Evolutionary conservation across 2,329 filamentous ascomycete species (phyloP).

Genomic region (Hymenoscyphus fructigenus): DNA sequence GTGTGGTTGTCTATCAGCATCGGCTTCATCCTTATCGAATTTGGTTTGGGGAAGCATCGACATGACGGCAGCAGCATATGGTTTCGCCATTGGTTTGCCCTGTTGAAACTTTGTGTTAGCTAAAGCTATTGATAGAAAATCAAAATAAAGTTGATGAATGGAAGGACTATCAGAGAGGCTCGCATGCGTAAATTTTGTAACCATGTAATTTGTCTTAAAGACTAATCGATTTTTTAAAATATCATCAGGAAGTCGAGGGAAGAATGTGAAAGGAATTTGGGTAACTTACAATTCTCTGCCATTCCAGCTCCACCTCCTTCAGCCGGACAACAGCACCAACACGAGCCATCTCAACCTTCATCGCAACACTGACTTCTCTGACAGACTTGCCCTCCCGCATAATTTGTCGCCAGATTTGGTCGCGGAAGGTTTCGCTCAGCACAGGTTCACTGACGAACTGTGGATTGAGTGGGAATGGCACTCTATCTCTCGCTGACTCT

Average conservation of each 20-base stretch:
- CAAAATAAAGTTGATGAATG: neutral
- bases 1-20: conserved; percentile 51
- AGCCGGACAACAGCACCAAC: conserved; percentile 69
- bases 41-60: conserved; percentile 76
- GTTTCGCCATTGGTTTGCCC: conserved; percentile 73
- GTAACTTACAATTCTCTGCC: conserved; percentile 60
- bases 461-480: conserved; percentile 63
- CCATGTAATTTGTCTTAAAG: conserved; percentile 93
- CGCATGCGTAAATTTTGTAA: conserved; percentile 77
- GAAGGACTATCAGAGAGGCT: conserved; percentile 65
- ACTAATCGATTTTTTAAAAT: conserved; percentile 91
- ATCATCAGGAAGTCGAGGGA: conserved; percentile 57
- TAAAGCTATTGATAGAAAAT: conserved; percentile 9
- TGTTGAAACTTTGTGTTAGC: conserved; percentile 40
- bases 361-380: conserved; percentile 60
- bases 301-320: conserved; percentile 67
- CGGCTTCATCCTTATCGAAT: conserved; percentile 54
- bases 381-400: conserved; percentile 56
- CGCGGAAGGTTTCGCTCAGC: conserved; percentile 62
- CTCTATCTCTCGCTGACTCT: conserved; percentile 26
- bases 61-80: conserved; percentile 75
- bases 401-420: conserved; percentile 61
- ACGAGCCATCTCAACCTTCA: conserved; percentile 66
- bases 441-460: conserved; percentile 61
- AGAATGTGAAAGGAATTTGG: conserved; percentile 10